phyloP scores from a whole-genome alignment of 2,329 filamentous ascomycete species.

The Claviceps sp. region DNA sequence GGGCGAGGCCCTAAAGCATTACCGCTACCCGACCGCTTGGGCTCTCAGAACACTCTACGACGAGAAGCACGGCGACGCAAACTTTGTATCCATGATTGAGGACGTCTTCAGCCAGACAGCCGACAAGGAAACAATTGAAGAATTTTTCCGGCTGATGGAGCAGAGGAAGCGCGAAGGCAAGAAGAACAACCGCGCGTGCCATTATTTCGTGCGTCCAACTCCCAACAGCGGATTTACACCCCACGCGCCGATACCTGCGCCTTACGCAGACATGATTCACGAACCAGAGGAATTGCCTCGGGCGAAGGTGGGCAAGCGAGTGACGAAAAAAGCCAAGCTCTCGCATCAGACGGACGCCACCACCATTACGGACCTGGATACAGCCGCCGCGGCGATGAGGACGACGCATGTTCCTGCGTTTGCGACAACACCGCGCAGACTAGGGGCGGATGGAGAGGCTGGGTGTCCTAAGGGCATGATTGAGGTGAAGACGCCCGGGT shows the following conservation, averaged over 20 bases:
- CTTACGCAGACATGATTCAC: conserved; percentile 33
- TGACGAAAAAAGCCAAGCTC: conserved; percentile 24
- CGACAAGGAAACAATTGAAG: conserved; percentile 33
- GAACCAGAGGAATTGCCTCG: conserved; percentile 3
- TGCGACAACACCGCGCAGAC: conserved; percentile 2
- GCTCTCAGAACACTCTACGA: conserved; percentile 48
- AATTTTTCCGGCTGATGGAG: conserved; percentile 37
- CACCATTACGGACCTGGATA: neutral
- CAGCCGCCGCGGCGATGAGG: neutral
- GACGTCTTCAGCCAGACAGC: conserved; percentile 44
- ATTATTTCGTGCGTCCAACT: conserved; percentile 40
- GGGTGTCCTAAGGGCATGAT: conserved; percentile 5
- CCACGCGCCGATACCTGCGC: conserved; percentile 33
- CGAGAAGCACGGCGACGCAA: conserved; percentile 35
- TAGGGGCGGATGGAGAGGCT: conserved; percentile 1
- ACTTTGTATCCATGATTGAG: conserved; percentile 43
- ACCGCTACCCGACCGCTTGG: conserved; percentile 48
- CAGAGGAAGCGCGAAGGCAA: conserved; percentile 44
- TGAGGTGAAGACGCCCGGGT: conserved; percentile 21
- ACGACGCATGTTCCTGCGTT: neutral
- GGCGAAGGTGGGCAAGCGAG: conserved; percentile 13
- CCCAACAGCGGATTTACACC: conserved; percentile 28
- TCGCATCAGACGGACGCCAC: conserved; percentile 10
- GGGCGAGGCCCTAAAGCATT: conserved; percentile 41
- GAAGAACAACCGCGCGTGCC: conserved; percentile 34